A percentile compares a stretch with the other conserved stretches of the same genome.
Conservation (phyloP, 139 green algal species). For the Zygnema circumcarinatum region DNA sequence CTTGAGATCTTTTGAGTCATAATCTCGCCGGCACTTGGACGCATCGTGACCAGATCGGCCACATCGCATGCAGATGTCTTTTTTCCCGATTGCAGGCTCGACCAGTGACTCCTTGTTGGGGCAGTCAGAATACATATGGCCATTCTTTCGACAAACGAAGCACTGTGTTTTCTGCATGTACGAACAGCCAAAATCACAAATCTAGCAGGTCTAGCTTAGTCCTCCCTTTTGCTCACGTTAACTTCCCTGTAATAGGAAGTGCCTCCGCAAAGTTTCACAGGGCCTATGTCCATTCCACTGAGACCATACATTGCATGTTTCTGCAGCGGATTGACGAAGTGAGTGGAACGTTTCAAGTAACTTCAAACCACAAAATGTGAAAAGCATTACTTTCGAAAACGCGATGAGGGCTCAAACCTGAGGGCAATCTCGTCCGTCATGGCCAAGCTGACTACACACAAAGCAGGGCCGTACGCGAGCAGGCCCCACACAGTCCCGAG, state of each 20-base stretch:
- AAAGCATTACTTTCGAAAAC: too few relatives aligned
- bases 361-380: too few relatives aligned
- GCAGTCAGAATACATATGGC: conserved; percentile 19
- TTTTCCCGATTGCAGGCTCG: neutral
- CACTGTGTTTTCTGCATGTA: conserved; percentile 22
- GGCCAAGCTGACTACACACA: conserved; percentile 39
- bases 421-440: conserved; percentile 33
- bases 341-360: too few relatives aligned
- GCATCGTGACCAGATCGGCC: conserved; percentile 18
- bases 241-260: too few relatives aligned
- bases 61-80: conserved; percentile 23
- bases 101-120: conserved; percentile 7
- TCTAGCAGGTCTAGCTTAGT: too few relatives aligned
- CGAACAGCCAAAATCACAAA: too few relatives aligned
- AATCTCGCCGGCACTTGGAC: conserved; percentile 15
- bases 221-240: too few relatives aligned
- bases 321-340: too few relatives aligned
- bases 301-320: too few relatives aligned
- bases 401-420: conserved; percentile 24
- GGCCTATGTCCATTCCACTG: too few relatives aligned
- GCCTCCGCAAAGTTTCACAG: too few relatives aligned
- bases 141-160: neutral
- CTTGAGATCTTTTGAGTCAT: conserved; percentile 23
- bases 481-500: conserved; percentile 13
- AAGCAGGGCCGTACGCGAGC: conserved; percentile 18